Base-by-base conservation (phyloP, 495 filamentous ascomycete genomes). In the Beverwykella pulmonaria region DNA sequence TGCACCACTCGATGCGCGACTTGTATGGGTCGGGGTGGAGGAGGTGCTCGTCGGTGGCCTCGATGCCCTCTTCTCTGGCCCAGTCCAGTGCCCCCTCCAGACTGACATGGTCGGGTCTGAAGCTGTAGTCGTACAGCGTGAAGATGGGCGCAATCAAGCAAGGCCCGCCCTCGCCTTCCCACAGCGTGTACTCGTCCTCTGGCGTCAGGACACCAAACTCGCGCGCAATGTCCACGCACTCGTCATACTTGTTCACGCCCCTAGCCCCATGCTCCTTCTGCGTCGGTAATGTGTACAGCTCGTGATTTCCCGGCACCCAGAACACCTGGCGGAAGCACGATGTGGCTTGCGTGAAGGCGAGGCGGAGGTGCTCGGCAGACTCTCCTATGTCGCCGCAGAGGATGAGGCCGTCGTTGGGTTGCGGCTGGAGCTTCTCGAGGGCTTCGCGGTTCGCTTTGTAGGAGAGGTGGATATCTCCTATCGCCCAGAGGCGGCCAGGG, bases 101-200 rank as follows among this genome's bases (percentile, higher is more conserved):
- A 12, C 64, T 71, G 20, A 79, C 72, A 39, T 76, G 39, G 1
- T 57, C 71, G 0, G 77, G 77, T 12, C 75, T 68, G 44, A 77
- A 79, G 52, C 70, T 75, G 59, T 79, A 79, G 55, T 79, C 77
- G 66, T 79, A 79, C 8, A 79, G 65, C 9, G 77, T 77, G 69
- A 79, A 79, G 58, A 77, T 73, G 46, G 73, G 77, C 25, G 71
- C 74, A 34, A 79, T 77, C 17, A 79, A 49, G 26, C 63, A 71
- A 5, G 71, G 73, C 4, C 70, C 66, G 52, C 72, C 75, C 55
- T 73, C 72, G 57, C 74, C 75, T n/a, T 75, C 69, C 77, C 77
- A 79, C 26, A 71, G 63, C 32, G 65, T 61, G 59, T 64, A 79
- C 1, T 72, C 71, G 63, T 79, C 77, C 63, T 79, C 77, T 30